Evolutionary conservation across 257 asterid genomes (phyloP).

Genomic region (Marsdenia floribunda): DNA sequence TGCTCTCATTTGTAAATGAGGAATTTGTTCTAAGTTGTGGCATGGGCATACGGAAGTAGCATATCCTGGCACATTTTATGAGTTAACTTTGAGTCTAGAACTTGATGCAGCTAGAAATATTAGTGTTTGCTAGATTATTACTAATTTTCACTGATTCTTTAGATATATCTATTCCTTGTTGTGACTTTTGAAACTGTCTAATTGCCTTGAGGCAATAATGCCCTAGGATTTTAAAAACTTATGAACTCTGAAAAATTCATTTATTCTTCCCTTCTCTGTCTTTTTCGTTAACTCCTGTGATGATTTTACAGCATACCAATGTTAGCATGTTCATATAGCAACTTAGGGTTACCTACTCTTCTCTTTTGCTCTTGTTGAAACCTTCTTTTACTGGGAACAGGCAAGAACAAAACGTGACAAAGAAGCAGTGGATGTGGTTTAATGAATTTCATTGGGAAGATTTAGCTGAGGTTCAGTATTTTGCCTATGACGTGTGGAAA

Average conservation of each 20-base stretch:
- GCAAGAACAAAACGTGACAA: slow-evolving; percentile 74
- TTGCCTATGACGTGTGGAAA: no score
- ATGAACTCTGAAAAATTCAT: background rate
- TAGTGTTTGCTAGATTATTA: background rate
- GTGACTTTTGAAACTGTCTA: background rate
- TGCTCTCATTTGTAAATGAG: background rate
- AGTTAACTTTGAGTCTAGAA: background rate
- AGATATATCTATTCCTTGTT: background rate
- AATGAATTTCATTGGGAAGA: no score
- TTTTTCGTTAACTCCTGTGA: background rate
- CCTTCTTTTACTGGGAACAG: slow-evolving; percentile 37
- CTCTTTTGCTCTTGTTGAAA: background rate
- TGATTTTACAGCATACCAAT: background rate
- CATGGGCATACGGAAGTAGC: background rate
- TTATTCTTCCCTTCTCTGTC: background rate
- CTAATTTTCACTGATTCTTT: background rate
- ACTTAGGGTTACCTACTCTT: background rate
- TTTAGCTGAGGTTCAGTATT: no score
- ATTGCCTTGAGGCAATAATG: background rate
- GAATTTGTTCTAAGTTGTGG: background rate
- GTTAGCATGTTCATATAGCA: background rate
- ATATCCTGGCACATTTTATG: background rate
- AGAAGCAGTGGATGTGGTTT: slow-evolving; percentile 55
- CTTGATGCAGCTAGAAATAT: background rate
- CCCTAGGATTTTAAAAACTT: background rate